These are phyloP conservation scores for Pyronema omphalodes DNA, from an alignment of 495 filamentous ascomycete genomes.

Conservation along the genomic window DNA sequence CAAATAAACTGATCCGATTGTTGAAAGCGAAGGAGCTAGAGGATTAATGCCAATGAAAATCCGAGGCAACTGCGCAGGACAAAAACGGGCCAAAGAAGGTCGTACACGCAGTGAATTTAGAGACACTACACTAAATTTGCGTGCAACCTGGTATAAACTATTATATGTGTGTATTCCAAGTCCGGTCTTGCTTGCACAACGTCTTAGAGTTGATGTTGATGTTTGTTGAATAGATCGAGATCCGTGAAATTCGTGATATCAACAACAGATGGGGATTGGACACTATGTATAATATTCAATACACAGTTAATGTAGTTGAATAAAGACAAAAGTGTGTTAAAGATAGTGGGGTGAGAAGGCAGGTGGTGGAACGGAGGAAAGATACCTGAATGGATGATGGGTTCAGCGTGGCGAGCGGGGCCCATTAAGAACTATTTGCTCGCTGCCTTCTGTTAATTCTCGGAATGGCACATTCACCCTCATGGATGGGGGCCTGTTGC, in stretches of 20 bases:
- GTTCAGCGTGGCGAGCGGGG: background rate
- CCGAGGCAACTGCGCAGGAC: background rate
- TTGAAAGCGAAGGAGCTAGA: background rate
- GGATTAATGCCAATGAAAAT: slow-evolving; percentile 3
- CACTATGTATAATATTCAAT: no score
- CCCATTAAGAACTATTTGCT: slow-evolving; percentile 2
- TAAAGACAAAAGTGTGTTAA: no score
- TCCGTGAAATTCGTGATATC: background rate
- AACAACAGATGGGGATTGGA: no score
- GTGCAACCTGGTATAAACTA: slow-evolving; percentile 1
- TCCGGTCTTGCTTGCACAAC: background rate
- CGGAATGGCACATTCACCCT: no score
- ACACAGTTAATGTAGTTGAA: no score
- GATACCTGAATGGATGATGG: no score
- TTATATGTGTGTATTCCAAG: slow-evolving; percentile 1
- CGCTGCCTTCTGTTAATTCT: background rate
- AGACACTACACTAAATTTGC: background rate
- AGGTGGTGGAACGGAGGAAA: background rate
- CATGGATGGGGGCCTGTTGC: no score
- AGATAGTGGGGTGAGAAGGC: no score
- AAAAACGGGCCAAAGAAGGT: slow-evolving; percentile 2
- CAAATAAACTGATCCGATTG: background rate
- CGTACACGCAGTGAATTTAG: background rate
- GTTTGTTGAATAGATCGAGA: background rate
- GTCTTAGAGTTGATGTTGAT: background rate